Evolutionary conservation across 441 rosid genomes (phyloP), one percentile per base, ranked within the genome.

Genomic region (Pelargonium fulgidum): DNA sequence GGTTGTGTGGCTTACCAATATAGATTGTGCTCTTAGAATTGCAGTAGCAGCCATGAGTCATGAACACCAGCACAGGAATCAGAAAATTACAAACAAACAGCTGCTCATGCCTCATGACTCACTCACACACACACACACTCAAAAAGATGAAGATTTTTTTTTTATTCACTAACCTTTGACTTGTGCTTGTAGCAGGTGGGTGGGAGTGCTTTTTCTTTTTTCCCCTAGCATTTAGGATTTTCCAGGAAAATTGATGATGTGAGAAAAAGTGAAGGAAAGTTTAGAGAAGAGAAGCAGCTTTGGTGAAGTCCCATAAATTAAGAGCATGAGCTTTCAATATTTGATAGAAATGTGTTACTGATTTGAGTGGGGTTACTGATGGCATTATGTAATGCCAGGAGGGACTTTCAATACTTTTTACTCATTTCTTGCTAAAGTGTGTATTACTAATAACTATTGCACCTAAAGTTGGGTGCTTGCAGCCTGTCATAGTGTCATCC

Each of bases 31-130:
- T 47, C 13, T 12, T 0, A 97, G 98, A 4, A 89, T 73, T 11
- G 87, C 81, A 29, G 89, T 75, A 1, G 83, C 77, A 16, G 89
- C 73, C 45, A 10, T 45, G 52, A 47, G 52, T 24, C 26, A n/a
- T n/a, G n/a, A 24, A 24, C 26, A 24, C 26, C 79, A 82, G 56
- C 36, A 84, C 20, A 12, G 69, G 59, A 62, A 83, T 4, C 19
- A 81, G 65, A 75, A 69, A 62, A 19, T 64, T 65, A 64, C 77
- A 69, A 7, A 75, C 78, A 67, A 54, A 70, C 68, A 81, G 58
- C 75, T 83, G 80, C 90, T 24, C 26, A 24, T 24, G 2, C 26
- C 52, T 47, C 52, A 47, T 47, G 3, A 47, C 50, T 45, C 50
- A 45, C 50, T 2, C 50, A 79, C 84, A 71, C 58, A 47, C n/a